Evolutionary conservation across 306 rosid genomes (phyloP).

Genomic region (Glycine tomentella): DNA sequence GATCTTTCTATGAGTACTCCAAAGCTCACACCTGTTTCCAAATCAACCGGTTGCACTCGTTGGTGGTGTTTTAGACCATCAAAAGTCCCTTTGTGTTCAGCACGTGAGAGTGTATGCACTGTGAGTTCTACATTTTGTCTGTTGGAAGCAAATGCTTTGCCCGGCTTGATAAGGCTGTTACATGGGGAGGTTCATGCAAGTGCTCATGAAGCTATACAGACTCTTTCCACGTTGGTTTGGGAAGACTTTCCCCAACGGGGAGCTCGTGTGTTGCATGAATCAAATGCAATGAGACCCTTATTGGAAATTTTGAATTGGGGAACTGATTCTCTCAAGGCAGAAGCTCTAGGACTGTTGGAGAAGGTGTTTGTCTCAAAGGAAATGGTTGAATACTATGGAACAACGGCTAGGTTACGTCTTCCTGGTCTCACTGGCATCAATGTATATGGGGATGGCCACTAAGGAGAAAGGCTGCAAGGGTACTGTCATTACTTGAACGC

Average conservation of each 20-base stretch:
- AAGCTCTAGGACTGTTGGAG: conserved; percentile 57
- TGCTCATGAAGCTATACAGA: conserved; percentile 72
- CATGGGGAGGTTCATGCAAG: conserved; percentile 68
- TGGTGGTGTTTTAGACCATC: conserved; percentile 59
- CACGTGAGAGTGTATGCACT: conserved; percentile 66
- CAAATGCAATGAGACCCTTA: conserved; percentile 60
- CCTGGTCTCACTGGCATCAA: conserved; percentile 58
- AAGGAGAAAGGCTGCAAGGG: conserved; percentile 67
- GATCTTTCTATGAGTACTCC: conserved; percentile 74
- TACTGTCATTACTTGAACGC: conserved; percentile 68
- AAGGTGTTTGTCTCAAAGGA: conserved; percentile 70
- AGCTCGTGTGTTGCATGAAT: conserved; percentile 59
- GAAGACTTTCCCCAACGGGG: conserved; percentile 70
- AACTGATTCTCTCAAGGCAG: conserved; percentile 7
- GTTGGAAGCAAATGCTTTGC: conserved; percentile 74
- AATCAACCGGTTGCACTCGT: conserved; percentile 43
- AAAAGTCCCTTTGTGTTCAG: conserved; percentile 50
- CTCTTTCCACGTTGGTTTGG: conserved; percentile 74
- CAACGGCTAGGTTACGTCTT: conserved; percentile 55
- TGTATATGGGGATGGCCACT: conserved; percentile 56
- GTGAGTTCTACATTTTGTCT: conserved; percentile 62
- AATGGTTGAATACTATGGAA: conserved; percentile 67
- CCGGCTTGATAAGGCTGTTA: conserved; percentile 63
- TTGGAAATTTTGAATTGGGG: background rate
- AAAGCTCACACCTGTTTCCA: conserved; percentile 53